Evolutionary conservation across 345 rosid genomes (phyloP), one percentile per base, ranked within the genome.

Genomic region (Cardamine resedifolia): DNA sequence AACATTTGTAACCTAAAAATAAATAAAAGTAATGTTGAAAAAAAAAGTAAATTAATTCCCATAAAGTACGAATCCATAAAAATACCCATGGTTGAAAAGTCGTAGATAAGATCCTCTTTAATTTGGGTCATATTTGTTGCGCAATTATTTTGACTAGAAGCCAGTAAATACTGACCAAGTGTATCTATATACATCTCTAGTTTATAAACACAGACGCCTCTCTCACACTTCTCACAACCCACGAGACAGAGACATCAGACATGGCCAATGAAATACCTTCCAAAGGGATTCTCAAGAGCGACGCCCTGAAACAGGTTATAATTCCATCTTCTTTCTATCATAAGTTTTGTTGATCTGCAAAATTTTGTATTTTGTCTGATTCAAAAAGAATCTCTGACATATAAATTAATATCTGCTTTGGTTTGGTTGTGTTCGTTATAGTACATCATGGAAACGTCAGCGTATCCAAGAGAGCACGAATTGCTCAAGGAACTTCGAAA

Each of bases 381-480:
- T 52, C 3, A 10, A 38, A 55, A 28, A 26, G 18, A 14, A 57
- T 3, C 57, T 70, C 0, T 58, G 34, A 58, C 15, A 21, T n/a
- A n/a, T n/a, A n/a, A n/a, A n/a, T n/a, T n/a, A 7, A 23, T 50
- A 4, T 53, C 3, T 68, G 38, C 10, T 51, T 66, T 0, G n/a
- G 23, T 12, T 31, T 72, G 30, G 20, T 58, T 51, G 18, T 50
- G 49, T 20, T 69, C 41, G 3, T 47, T 4, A 21, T 33, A 74
- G 78, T 74, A 74, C 62, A 66, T 74, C 66, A 12, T 66, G 33
- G 62, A 66, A 58, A 82, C 86, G 4, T 78, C 78, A 63, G 87
- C 77, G 2, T 81, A 78, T 56, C 88, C 87, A 12, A 83, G 81
- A 59, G 93, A 88, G 71, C 86, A 86, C 31, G 77, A 73, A n/a